Evolutionary conservation across 768 basidiomycete species (phyloP), one percentile per base, ranked within the genome.

Genomic region (Agaricus sinodeliciosus): DNA sequence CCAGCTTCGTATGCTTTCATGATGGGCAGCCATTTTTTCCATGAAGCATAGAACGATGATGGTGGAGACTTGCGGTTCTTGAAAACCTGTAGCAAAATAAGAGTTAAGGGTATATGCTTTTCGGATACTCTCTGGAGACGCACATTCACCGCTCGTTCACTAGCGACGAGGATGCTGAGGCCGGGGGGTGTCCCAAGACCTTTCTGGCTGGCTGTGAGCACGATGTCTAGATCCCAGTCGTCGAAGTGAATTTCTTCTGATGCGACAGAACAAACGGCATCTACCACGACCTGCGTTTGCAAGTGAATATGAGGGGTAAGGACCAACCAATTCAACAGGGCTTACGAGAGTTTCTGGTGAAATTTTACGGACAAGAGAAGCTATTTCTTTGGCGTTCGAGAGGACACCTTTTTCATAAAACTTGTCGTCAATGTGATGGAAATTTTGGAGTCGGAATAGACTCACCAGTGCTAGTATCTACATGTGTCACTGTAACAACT

Each of bases 261-360:
- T 4, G 90, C 96, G 13, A 97, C 93, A 1, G 93, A 87, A 70
- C 96, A 99, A 25, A 99, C 96, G n/a, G 82, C 91, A 63, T 99
- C 96, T 54, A 93, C 74, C 7, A 89, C 74, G 40, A 93, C 74
- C 85, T 88, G 16, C 11, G 53, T 27, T 15, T n/a, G 25, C 27
- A 36, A 19, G 25, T 26, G 19, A 39, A 31, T 18, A 42, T 15
- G 19, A 48, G 8, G 19, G 22, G 22, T 22, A 19, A 42, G 43
- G 44, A 41, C 37, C 4, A 13, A 59, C 58, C 6, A 18, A 19
- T 13, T 16, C 31, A 51, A 34, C 18, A 8, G 49, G 63, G 56
- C 58, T 16, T n/a, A 91, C 88, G 56, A 99, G 73, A 0, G 94
- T 93, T 9, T 89, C 80, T 1, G 95, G 94, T 0, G 91, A 93